Evolutionary conservation across 2,329 filamentous ascomycete species (phyloP).

Genomic region (Nannizzia gypsea): DNA sequence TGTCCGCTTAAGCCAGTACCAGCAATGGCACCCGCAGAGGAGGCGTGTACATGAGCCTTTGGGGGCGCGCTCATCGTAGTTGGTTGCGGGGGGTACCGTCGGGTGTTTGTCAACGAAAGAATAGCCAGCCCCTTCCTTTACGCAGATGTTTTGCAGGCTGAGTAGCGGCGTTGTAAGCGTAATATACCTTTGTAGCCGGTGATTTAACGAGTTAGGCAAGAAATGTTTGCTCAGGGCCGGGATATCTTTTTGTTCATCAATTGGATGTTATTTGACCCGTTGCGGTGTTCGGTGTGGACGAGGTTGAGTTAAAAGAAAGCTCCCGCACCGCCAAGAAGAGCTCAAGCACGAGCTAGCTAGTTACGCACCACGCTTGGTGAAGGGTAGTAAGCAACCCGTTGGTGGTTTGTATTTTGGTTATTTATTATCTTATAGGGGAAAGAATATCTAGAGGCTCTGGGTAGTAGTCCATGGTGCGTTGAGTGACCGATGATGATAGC

Average conservation of each 20-base stretch:
- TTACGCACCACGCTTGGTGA: too few relatives aligned
- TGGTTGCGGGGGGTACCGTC: neutral
- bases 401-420: too few relatives aligned
- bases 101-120: neutral
- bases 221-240: neutral
- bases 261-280: neutral
- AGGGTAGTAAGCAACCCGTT: too few relatives aligned
- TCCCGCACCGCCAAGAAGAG: neutral
- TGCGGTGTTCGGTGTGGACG: neutral
- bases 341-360: neutral
- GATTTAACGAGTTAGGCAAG: too few relatives aligned
- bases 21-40: slow-evolving; percentile 13
- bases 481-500: too few relatives aligned
- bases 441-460: too few relatives aligned
- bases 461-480: too few relatives aligned
- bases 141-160: neutral
- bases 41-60: slow-evolving; percentile 10
- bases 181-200: neutral
- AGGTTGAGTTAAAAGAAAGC: neutral
- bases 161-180: too few relatives aligned
- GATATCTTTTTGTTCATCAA: neutral
- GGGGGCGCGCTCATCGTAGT: slow-evolving; percentile 9
- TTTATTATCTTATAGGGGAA: too few relatives aligned
- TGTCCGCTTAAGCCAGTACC: neutral
- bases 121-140: neutral